phyloP scores from a whole-genome alignment of 768 basidiomycete genomes.

The Tricholoma flavovirens region DNA sequence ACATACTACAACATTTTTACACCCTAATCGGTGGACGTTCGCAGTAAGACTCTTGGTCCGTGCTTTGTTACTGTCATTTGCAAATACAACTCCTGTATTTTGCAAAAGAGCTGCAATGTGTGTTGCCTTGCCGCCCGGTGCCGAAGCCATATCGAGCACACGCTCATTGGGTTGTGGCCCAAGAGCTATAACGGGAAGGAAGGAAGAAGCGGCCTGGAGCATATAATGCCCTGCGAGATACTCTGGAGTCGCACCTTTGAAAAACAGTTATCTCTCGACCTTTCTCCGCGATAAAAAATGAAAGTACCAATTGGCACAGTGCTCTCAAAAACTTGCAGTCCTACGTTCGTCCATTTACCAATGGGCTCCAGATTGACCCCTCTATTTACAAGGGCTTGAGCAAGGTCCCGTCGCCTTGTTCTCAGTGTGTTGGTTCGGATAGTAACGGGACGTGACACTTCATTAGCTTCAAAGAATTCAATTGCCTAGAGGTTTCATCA shows the following conservation, averaged over 20 bases:
- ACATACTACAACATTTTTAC: slow-evolving; percentile 96
- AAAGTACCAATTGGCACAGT: slow-evolving; percentile 81
- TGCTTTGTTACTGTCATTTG: slow-evolving; percentile 92
- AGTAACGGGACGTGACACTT: slow-evolving; percentile 91
- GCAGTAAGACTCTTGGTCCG: slow-evolving; percentile 95
- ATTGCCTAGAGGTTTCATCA: slow-evolving; percentile 57
- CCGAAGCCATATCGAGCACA: slow-evolving; percentile 96
- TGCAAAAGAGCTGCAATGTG: slow-evolving; percentile 96
- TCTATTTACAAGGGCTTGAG: slow-evolving; percentile 88
- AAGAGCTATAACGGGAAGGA: slow-evolving; percentile 97
- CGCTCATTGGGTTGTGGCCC: slow-evolving; percentile 90
- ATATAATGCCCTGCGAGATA: slow-evolving; percentile 99
- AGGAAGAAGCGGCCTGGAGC: slow-evolving; percentile 98
- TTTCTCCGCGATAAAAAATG: neutral
- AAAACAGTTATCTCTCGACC: neutral
- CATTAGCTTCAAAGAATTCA: slow-evolving; percentile 98
- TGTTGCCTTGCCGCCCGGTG: slow-evolving; percentile 97
- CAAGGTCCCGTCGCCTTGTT: slow-evolving; percentile 89
- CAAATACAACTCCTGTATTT: slow-evolving; percentile 97
- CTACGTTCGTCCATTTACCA: slow-evolving; percentile 99
- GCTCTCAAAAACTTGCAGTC: slow-evolving; percentile 97
- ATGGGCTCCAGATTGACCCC: slow-evolving; percentile 98
- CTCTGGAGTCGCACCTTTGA: slow-evolving; percentile 89
- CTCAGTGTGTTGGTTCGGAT: slow-evolving; percentile 97
- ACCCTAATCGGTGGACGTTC: slow-evolving; percentile 94